Base-by-base conservation (phyloP, 202 grass and related monocot species). In the Zizania palustris region DNA sequence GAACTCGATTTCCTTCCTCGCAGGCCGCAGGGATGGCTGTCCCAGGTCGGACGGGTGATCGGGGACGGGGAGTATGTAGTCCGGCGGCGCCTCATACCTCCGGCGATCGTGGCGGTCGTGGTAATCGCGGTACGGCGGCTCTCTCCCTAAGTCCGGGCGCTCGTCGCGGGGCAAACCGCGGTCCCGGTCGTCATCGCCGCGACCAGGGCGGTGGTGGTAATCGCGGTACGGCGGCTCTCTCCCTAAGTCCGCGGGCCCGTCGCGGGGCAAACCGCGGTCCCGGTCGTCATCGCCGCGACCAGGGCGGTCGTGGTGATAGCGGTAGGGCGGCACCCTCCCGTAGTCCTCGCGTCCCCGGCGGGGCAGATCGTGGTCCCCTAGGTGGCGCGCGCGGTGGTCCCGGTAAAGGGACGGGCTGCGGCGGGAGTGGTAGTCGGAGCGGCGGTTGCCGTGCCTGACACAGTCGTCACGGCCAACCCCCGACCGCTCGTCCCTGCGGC, bases 1-100 rank as follows among this genome's bases (percentile, higher is more conserved):
- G 53, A 83, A 83, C 43, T 55, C 51, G 1, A 60, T 71, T 38
- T 55, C 60, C 46, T 72, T 77, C 66, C 28, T 73, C 43, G 46
- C 82, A 7, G 53, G 6, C 8, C 22, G 44, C 35, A 59, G 51
- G 53, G 53, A 69, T 35, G 77, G 41, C 35, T 65, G 81, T 51
- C 45, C 73, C 14, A 83, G 71, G 61, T 90, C 72, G 0, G 75
- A 77, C 1, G 83, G 83, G 38, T 88, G 67, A 48, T 82, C 80
- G 0, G 51, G 72, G 12, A 88, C 80, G 0, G 51, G 72, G 12
- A 88, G 83, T 76, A 88, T 76, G 71, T 89, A 84, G 50, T 75
- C 61, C 11, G 88, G 82, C 12, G 63, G 48, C 1, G 35, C 20
- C 5, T 78, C 44, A 14, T 91, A 76, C 14, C 65, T 48, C 14